Base-by-base conservation (phyloP, 331 rosid genomes). In the Malus hybrid region DNA sequence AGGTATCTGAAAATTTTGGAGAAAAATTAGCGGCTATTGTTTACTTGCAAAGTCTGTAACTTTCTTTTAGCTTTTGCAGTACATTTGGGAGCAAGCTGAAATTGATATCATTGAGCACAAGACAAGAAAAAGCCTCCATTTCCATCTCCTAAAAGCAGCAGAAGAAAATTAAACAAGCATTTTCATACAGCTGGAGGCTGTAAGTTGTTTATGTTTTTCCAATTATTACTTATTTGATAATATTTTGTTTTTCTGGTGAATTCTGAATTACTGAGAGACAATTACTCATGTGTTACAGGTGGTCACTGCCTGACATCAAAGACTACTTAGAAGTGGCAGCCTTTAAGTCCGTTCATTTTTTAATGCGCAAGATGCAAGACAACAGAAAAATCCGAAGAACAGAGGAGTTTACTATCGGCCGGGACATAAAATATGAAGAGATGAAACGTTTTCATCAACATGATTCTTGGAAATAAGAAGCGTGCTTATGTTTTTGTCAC, bases 161-260 rank as follows among this genome's bases (percentile, higher is more conserved):
- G 76, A 88, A 87, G 79, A 93, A 93, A 69, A 70, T 93, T 60
- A 87, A 89, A 36, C 96, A 87, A 82, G 96, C 96, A 46, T 93
- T 91, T 87, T 93, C 97, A 33, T 93, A 91, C 81, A 84, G 90
- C 81, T 93, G 98, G 98, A 88, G 97, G 78, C 87, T 93, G 97
- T 93, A 87, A 93, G 98, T 84, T 68, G 68, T 80, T 54, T 56
- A 34, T 71, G 9, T 55, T 34, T 13, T 19, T 6, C 60, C 39
- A 34, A 2, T 34, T 34, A 34, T 34, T 6, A 34, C 39, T 34
- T 59, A 55, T 28, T 69, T 16, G 39, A 27, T 18, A 44, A 46
- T 34, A 20, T 70, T 15, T 76, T 16, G 11, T 72, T 13, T 75
- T 78, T 52, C 60, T 74, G 72, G 68, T 65, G 32, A 73, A 67